phyloP scores from a whole-genome alignment of 192 early-diverging fungal species.

The Neocallimastix lanati region DNA sequence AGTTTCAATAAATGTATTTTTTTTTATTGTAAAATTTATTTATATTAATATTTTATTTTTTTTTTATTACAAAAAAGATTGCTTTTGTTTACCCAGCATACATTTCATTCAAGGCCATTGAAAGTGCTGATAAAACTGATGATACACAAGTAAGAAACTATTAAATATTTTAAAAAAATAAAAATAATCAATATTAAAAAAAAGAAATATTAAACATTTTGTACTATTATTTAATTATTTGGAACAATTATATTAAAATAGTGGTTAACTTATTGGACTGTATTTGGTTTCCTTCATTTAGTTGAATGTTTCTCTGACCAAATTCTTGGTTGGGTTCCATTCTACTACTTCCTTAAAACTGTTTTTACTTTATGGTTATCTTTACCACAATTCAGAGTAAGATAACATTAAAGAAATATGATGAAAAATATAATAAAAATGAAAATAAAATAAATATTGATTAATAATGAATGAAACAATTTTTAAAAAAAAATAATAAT shows the following conservation, averaged over 20 bases:
- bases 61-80: no score
- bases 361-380: constrained; percentile 69
- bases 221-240: no score
- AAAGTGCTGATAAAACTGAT: constrained; percentile 52
- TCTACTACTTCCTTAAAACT: constrained; percentile 91
- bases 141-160: constrained; percentile 67
- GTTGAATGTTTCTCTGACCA: constrained; percentile 81
- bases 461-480: no score
- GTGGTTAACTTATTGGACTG: constrained; percentile 13
- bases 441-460: no score
- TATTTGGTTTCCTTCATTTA: constrained; percentile 74
- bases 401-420: no score
- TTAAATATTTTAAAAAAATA: not conserved
- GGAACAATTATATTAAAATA: no score
- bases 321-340: constrained; percentile 82
- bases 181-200: not conserved
- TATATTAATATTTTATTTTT: no score
- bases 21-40: no score
- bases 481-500: no score
- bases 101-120: constrained; percentile 84
- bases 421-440: no score
- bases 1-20: no score
- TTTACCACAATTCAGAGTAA: constrained; percentile 45
- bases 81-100: constrained; percentile 36
- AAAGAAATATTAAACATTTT: not conserved